Conservation (phyloP, 2,329 filamentous ascomycete species). For the Sphaerostilbella broomeana region DNA sequence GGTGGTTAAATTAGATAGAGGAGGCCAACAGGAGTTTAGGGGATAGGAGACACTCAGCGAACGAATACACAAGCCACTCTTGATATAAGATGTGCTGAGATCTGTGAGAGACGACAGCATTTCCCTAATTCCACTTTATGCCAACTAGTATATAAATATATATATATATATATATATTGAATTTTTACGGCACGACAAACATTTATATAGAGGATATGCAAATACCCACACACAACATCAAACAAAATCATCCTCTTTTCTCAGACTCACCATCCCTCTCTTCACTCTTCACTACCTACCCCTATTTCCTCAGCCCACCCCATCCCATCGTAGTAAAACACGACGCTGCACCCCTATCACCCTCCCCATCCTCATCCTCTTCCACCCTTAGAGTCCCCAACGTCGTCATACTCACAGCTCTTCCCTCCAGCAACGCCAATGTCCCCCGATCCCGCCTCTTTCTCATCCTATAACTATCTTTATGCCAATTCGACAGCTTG, state of each 20-base stretch:
- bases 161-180: too few species aligned
- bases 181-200: too few species aligned
- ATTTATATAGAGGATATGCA: too few species aligned
- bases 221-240: not conserved
- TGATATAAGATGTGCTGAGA: too few species aligned
- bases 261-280: not conserved
- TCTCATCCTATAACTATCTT: not conserved
- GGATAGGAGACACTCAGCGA: too few species aligned
- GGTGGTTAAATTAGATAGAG: not conserved
- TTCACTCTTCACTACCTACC: not conserved
- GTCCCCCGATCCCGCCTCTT: not conserved
- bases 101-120: too few species aligned
- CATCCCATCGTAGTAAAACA: constrained; percentile 11
- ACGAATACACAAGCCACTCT: too few species aligned
- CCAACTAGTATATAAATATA: not conserved
- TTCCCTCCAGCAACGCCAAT: constrained; percentile 3
- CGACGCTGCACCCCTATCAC: not conserved
- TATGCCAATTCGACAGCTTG: not conserved
- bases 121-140: too few species aligned
- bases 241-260: not conserved
- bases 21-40: too few species aligned
- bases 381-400: too few species aligned
- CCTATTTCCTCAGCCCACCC: not conserved
- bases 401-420: too few species aligned
- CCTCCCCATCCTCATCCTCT: not conserved